phyloP scores from a whole-genome alignment of 495 filamentous ascomycete species.

The Neurospora sp. region DNA sequence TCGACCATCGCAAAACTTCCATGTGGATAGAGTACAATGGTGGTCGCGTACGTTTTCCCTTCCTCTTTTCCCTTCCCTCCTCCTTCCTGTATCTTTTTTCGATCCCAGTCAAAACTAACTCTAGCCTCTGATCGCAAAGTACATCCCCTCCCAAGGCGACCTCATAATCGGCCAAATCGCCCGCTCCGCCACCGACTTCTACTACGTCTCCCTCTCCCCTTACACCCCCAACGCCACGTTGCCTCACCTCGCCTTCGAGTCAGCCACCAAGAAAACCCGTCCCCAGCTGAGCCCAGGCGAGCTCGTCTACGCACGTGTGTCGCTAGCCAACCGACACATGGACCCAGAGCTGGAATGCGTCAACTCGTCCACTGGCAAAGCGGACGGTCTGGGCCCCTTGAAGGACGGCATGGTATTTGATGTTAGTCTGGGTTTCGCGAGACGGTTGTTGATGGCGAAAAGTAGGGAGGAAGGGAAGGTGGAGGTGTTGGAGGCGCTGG shows the following conservation, averaged over 20 bases:
- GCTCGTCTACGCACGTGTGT: slow-evolving; percentile 77
- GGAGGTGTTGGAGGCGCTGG: slow-evolving; percentile 77
- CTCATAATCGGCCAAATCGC: slow-evolving; percentile 77
- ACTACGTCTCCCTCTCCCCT: slow-evolving; percentile 47
- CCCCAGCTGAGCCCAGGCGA: slow-evolving; percentile 64
- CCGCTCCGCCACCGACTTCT: slow-evolving; percentile 63
- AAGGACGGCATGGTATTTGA: slow-evolving; percentile 81
- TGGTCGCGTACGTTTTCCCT: slow-evolving; percentile 43
- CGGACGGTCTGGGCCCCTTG: slow-evolving; percentile 78
- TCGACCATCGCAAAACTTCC: slow-evolving; percentile 67
- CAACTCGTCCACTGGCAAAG: slow-evolving; percentile 73
- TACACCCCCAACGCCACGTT: slow-evolving; percentile 67
- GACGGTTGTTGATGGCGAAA: slow-evolving; percentile 58
- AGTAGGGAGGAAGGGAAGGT: slow-evolving; percentile 55
- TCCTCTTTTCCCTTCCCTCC: neutral
- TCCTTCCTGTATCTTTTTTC: too few relatives aligned
- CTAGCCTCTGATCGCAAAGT: slow-evolving; percentile 20
- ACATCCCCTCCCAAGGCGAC: slow-evolving; percentile 67
- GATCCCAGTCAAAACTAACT: neutral
- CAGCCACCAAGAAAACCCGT: slow-evolving; percentile 82
- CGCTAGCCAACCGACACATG: slow-evolving; percentile 64
- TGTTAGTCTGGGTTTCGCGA: slow-evolving; percentile 68
- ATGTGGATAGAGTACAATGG: slow-evolving; percentile 65
- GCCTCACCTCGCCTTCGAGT: slow-evolving; percentile 82
- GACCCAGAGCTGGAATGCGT: slow-evolving; percentile 88